Conservation (phyloP, 2,329 filamentous ascomycete genomes). For the Colletotrichum acutatum region DNA sequence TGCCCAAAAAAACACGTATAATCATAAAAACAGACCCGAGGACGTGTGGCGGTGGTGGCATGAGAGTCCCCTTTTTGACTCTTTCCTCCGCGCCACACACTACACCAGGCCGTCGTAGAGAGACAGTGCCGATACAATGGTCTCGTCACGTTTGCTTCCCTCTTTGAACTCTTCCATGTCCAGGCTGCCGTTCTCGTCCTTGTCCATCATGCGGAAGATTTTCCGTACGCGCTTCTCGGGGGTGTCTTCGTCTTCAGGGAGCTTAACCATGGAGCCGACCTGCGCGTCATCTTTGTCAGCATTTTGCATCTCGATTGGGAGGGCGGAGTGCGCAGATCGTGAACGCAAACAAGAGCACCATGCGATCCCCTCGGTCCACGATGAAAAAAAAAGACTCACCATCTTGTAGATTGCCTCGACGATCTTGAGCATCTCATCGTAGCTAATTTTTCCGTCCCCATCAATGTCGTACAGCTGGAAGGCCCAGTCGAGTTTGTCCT, state of each 20-base stretch:
- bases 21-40: slow-evolving; percentile 1
- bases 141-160: slow-evolving; percentile 98
- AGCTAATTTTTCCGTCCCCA: slow-evolving; percentile 98
- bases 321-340: not conserved
- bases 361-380: not conserved
- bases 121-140: slow-evolving; percentile 95
- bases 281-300: slow-evolving; percentile 49
- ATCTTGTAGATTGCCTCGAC: slow-evolving; percentile 99
- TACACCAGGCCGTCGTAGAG: slow-evolving; percentile 96
- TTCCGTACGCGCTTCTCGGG: slow-evolving; percentile 98
- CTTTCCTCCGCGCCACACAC: slow-evolving; percentile 14
- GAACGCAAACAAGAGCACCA: not conserved
- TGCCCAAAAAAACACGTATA: slow-evolving; percentile 16
- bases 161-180: slow-evolving; percentile 99
- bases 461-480: slow-evolving; percentile 99
- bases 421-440: slow-evolving; percentile 98
- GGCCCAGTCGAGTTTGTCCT: slow-evolving; percentile 99
- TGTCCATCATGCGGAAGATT: slow-evolving; percentile 99
- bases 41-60: not conserved
- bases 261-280: slow-evolving; percentile 99
- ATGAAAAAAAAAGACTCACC: slow-evolving; percentile 67
- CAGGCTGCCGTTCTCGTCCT: slow-evolving; percentile 97
- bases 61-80: not conserved
- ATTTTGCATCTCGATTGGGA: not conserved
- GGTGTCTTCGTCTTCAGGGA: slow-evolving; percentile 98